Conservation (phyloP, 371 early-diverging fungal genomes). For the Smittium culicis region DNA sequence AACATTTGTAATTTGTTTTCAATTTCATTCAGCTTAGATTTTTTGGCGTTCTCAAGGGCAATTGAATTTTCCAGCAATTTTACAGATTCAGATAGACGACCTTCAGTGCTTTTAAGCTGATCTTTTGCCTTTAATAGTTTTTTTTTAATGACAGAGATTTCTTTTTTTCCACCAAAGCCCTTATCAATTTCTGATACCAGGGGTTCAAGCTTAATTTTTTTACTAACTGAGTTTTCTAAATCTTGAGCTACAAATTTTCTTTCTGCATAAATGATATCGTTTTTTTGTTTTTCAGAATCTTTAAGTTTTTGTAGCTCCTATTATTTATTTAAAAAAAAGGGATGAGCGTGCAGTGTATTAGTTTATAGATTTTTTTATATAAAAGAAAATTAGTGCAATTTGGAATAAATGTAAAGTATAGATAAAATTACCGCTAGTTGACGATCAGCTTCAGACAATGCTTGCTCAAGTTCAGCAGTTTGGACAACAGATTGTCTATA, state of each 20-base stretch:
- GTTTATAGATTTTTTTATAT: too few relatives aligned
- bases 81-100: neutral
- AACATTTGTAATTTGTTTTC: slow-evolving; percentile 5
- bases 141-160: neutral
- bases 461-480: slow-evolving; percentile 4
- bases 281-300: neutral
- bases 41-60: neutral
- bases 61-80: neutral
- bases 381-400: too few relatives aligned
- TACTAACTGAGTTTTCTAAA: neutral
- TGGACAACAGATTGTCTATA: neutral
- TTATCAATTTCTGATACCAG: slow-evolving; percentile 1
- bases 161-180: slow-evolving; percentile 6
- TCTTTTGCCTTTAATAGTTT: slow-evolving; percentile 3
- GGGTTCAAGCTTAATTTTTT: slow-evolving; percentile 5
- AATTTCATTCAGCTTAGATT: neutral
- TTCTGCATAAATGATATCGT: neutral
- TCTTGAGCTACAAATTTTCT: slow-evolving; percentile 10
- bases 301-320: neutral
- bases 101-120: neutral
- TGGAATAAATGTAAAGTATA: too few relatives aligned
- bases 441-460: neutral
- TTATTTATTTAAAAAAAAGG: too few relatives aligned
- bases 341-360: neutral
- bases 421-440: neutral